A percentile compares a stretch with the other conserved stretches of the same genome.
Evolutionary conservation across 768 basidiomycete genomes (phyloP).

Genomic region (Cyclocybe cylindracea): DNA sequence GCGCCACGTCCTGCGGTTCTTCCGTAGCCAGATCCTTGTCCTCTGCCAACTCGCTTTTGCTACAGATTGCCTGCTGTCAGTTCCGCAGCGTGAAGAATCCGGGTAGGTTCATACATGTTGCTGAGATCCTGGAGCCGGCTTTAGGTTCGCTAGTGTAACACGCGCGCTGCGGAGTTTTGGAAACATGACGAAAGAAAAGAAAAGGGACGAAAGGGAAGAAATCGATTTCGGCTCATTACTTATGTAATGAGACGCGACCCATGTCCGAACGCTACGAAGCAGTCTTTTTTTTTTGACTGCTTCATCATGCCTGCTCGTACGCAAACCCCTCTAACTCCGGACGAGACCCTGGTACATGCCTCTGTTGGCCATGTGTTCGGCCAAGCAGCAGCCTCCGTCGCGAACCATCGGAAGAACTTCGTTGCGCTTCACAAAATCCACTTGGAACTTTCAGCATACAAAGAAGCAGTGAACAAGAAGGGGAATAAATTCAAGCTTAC

Average conservation of each 20-base stretch:
- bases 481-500: conserved; percentile 51
- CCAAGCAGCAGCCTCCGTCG: conserved; percentile 69
- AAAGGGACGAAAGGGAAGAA: too few relatives aligned
- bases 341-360: neutral
- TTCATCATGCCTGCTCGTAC: neutral
- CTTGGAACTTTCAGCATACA: conserved; percentile 54
- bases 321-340: neutral
- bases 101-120: conserved; percentile 49
- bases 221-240: too few relatives aligned
- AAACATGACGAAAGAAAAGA: conserved; percentile 27
- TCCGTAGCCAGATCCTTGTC: conserved; percentile 89
- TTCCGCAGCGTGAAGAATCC: neutral
- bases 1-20: conserved; percentile 92
- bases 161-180: conserved; percentile 37
- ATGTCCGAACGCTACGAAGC: too few relatives aligned
- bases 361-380: conserved; percentile 63
- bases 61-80: conserved; percentile 28
- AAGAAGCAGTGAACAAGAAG: conserved; percentile 43
- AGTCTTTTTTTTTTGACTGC: too few relatives aligned
- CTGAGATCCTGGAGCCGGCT: conserved; percentile 68
- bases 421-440: conserved; percentile 84
- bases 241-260: too few relatives aligned
- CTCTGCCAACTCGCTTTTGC: conserved; percentile 95
- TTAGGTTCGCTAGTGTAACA: conserved; percentile 70
- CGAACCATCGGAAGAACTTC: conserved; percentile 90